Evolutionary conservation across 306 rosid species (phyloP), one percentile per base, ranked within the genome.

Genomic region (Mucuna pruriens): DNA sequence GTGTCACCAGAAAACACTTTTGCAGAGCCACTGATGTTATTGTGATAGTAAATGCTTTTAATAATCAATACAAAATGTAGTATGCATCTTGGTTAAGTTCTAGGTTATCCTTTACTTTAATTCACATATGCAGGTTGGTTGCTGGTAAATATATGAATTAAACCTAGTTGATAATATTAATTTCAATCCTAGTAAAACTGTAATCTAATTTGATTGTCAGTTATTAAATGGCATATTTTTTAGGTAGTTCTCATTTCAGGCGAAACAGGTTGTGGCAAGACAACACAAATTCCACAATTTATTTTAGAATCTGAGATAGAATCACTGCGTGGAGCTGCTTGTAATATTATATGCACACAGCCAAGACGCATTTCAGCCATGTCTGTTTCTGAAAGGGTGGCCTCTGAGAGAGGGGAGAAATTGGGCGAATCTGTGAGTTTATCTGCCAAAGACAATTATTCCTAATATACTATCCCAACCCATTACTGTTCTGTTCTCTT

Each of bases 201-300:
- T 20, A 31, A 76, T 76, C 36, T 65, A 71, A 36, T 78, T 77
- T 52, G 75, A 13, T 58, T 64, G 64, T 57, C 36, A 31, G 51
- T 71, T 66, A 40, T 68, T 58, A 22, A 69, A 31, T 63, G 48
- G 7, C 55, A 48, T 65, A 51, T 78, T 81, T 36, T 85, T 80
- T 86, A 93, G 98, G 97, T 96, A 79, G 82, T 88, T 55, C 82
- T 92, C 79, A 83, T 96, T 81, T 96, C 99, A 20, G 99, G 99
- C 44, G 89, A 96, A 92, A 96, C 99, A 79, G 98, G 99, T 66
- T 96, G 99, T 88, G 98, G 99, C 65, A 96, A 96, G 90, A 96
- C 99, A 73, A 96, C 99, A 10, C 99, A 96, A 90, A 89, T 96
- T 87, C 97, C 99, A 74, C 99, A 96, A 76, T 92, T 92, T 86